Conservation (phyloP, 352 stramenopile genomes). For the Phytophthora sp. region DNA sequence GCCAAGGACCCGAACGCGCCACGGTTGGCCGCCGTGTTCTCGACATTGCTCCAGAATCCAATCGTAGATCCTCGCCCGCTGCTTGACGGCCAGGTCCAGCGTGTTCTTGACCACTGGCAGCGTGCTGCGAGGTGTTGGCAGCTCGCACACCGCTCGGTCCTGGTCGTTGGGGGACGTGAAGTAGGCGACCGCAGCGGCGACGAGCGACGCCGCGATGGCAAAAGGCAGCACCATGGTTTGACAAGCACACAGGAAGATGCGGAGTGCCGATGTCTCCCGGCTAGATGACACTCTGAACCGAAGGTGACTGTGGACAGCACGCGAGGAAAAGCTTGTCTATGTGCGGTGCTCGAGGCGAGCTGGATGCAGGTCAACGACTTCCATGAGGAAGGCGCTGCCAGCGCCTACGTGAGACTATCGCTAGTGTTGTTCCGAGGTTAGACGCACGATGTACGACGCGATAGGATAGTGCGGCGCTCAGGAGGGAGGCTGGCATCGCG, state of each 20-base stretch:
- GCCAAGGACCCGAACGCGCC: conserved; percentile 45
- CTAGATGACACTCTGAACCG: conserved; percentile 13
- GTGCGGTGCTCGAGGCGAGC: too few relatives aligned
- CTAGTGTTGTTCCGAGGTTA: too few relatives aligned
- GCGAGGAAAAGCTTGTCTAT: not conserved
- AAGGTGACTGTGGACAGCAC: conserved; percentile 7
- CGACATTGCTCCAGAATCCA: conserved; percentile 64
- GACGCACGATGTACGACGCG: too few relatives aligned
- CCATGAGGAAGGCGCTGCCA: too few relatives aligned
- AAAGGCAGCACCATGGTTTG: conserved; percentile 16
- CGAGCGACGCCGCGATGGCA: conserved; percentile 27
- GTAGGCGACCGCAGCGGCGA: conserved; percentile 32
- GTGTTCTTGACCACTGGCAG: conserved; percentile 65
- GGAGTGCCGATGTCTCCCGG: not conserved
- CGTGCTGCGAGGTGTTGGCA: conserved; percentile 53
- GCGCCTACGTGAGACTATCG: too few relatives aligned
- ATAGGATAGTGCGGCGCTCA: too few relatives aligned
- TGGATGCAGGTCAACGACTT: too few relatives aligned
- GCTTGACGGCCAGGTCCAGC: conserved; percentile 46
- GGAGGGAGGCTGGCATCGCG: too few relatives aligned
- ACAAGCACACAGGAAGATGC: not conserved
- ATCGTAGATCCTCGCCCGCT: conserved; percentile 61
- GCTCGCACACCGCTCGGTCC: conserved; percentile 29
- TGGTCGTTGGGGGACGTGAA: conserved; percentile 27
- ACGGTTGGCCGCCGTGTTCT: conserved; percentile 44